phyloP scores from a whole-genome alignment of 495 filamentous ascomycete species.

The Hypoxylon crocopeplum region DNA sequence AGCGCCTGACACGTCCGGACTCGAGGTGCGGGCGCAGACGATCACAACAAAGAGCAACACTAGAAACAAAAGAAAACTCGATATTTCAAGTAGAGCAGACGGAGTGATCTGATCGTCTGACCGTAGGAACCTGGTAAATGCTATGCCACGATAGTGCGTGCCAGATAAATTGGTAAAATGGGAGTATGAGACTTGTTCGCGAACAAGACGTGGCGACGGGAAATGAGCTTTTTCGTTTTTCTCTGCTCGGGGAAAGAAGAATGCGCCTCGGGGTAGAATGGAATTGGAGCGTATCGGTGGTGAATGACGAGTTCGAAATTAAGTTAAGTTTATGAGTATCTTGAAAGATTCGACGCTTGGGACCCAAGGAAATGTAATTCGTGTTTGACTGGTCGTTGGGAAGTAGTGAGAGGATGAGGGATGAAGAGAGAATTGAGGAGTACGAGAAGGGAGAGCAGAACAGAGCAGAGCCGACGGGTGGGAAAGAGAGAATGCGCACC shows the following conservation, averaged over 20 bases:
- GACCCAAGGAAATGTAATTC: slow-evolving; percentile 29
- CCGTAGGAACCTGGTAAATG: slow-evolving; percentile 8
- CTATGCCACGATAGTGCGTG: slow-evolving; percentile 22
- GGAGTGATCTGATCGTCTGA: slow-evolving; percentile 20
- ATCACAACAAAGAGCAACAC: slow-evolving; percentile 34
- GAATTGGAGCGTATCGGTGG: slow-evolving; percentile 32
- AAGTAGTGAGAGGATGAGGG: slow-evolving; percentile 23
- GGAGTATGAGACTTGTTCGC: slow-evolving; percentile 24
- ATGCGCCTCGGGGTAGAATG: slow-evolving; percentile 38
- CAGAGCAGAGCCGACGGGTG: slow-evolving; percentile 40
- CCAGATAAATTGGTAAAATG: slow-evolving; percentile 37
- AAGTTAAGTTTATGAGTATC: slow-evolving; percentile 32
- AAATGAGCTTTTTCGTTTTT: slow-evolving; percentile 21
- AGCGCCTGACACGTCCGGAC: slow-evolving; percentile 29
- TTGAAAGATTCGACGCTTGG: slow-evolving; percentile 35
- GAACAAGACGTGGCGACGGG: slow-evolving; percentile 28
- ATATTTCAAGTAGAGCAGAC: slow-evolving; percentile 17
- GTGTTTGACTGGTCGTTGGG: slow-evolving; percentile 31
- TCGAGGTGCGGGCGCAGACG: slow-evolving; percentile 24
- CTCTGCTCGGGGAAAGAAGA: slow-evolving; percentile 15
- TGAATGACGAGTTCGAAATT: slow-evolving; percentile 36
- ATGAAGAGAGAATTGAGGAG: slow-evolving; percentile 39
- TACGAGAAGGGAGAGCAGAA: slow-evolving; percentile 42
- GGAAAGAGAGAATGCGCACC: slow-evolving; percentile 43
- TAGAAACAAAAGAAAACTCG: slow-evolving; percentile 39